Conservation (phyloP, 1,284 basidiomycete species). For the Neotropicomus parvogracilis region DNA sequence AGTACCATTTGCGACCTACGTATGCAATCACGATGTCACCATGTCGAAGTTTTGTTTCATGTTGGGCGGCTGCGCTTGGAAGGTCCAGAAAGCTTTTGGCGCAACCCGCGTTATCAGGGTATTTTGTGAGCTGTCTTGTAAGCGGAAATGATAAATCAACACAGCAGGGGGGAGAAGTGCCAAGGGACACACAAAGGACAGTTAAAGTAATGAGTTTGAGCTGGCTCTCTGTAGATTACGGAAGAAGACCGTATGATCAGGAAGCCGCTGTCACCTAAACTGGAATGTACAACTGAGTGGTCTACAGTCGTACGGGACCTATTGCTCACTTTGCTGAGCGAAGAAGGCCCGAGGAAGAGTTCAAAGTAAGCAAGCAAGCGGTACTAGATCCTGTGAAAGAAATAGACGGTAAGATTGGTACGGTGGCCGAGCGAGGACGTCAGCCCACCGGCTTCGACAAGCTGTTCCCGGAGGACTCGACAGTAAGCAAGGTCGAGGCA, state of each 20-base stretch:
- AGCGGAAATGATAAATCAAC: constrained; percentile 1
- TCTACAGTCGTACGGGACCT: not conserved
- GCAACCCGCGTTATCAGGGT: constrained; percentile 49
- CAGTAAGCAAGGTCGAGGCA: constrained; percentile 73
- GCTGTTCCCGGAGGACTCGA: constrained; percentile 65
- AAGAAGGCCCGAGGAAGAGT: constrained; percentile 70
- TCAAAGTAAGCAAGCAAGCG: constrained; percentile 76
- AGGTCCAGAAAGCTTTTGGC: constrained; percentile 50
- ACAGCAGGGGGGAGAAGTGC: not conserved
- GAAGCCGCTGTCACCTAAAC: constrained; percentile 85
- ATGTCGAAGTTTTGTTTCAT: constrained; percentile 63
- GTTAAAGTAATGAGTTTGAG: constrained; percentile 82
- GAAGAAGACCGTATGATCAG: constrained; percentile 70
- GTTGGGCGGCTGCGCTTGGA: constrained; percentile 64
- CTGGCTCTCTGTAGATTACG: constrained; percentile 57
- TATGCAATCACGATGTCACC: constrained; percentile 72
- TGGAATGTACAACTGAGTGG: constrained; percentile 30
- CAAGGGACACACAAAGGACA: constrained; percentile 46
- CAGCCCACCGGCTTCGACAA: constrained; percentile 66
- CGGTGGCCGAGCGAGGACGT: not conserved
- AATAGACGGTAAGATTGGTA: not conserved
- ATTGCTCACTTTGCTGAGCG: constrained; percentile 72
- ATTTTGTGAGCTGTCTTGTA: constrained; percentile 65
- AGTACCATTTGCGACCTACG: constrained; percentile 39
- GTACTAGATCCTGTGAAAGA: constrained; percentile 73